Evolutionary conservation across 257 asterid species (phyloP), one percentile per base, ranked within the genome.

Genomic region (Nyctanthes arbortristis): DNA sequence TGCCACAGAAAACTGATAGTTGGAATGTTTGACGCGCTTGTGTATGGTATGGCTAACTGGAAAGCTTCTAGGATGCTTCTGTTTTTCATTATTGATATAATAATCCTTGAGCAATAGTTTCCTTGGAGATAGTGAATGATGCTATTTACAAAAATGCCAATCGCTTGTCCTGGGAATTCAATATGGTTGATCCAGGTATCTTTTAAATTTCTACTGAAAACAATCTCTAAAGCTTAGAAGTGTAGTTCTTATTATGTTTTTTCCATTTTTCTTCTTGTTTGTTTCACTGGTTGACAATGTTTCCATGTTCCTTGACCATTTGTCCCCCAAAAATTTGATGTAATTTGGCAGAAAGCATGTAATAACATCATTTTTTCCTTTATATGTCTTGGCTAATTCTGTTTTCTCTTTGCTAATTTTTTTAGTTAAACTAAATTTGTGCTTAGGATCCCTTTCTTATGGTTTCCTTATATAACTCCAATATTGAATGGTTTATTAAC

Each of bases 21-120:
- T n/a, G n/a, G n/a, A n/a, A n/a, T n/a, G n/a, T n/a, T n/a, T n/a
- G n/a, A n/a, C n/a, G n/a, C n/a, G n/a, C n/a, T n/a, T n/a, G n/a
- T n/a, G n/a, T n/a, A n/a, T n/a, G n/a, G n/a, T n/a, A n/a, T n/a
- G n/a, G 9, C 54, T 25, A 47, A 52, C 34, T 18, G n/a, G 16
- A 71, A 25, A 55, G 45, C 71, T 59, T 55, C 60, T 52, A 18
- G 10, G 14, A 68, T 77, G 47, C 36, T 67, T 10, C 34, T 65
- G 37, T 62, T 22, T 27, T 33, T 58, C 32, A 40, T 62, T 58
- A 35, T 56, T 40, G 34, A 63, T 54, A 20, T 20, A 49, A 49
- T 49, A 28, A 49, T 49, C 29, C 7, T 16, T 47, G n/a, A 47
- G n/a, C 27, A 47, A 16, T 47, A 9, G 18, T 47, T 18, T 18